phyloP scores from a whole-genome alignment of 1,139 yeast genomes.

The Yamadazyma sp. region DNA sequence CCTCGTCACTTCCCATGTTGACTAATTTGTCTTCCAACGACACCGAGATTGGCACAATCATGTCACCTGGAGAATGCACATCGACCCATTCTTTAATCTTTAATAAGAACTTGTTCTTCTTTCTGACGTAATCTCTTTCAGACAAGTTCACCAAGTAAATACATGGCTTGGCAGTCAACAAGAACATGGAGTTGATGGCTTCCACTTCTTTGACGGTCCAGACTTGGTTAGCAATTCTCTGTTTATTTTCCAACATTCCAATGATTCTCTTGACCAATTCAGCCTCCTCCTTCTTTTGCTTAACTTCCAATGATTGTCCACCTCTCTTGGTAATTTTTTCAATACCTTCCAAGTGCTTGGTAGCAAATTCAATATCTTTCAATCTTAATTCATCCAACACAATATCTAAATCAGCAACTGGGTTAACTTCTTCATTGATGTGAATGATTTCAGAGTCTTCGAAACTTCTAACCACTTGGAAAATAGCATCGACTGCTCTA shows the following conservation, averaged over 20 bases:
- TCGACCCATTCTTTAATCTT: slow-evolving; percentile 98
- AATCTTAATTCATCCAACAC: slow-evolving; percentile 89
- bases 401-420: slow-evolving; percentile 91
- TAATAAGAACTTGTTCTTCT: slow-evolving; percentile 93
- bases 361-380: slow-evolving; percentile 94
- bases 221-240: slow-evolving; percentile 85
- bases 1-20: slow-evolving; percentile 84
- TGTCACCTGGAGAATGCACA: slow-evolving; percentile 88
- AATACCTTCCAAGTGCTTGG: slow-evolving; percentile 84
- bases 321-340: slow-evolving; percentile 89
- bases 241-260: slow-evolving; percentile 73
- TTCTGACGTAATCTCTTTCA: slow-evolving; percentile 92
- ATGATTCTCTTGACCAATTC: slow-evolving; percentile 76
- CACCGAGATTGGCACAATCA: slow-evolving; percentile 91
- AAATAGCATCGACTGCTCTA: slow-evolving; percentile 96
- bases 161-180: slow-evolving; percentile 93
- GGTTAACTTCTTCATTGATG: slow-evolving; percentile 97
- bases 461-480: slow-evolving; percentile 96
- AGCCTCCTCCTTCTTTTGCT: slow-evolving; percentile 92
- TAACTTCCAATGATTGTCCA: slow-evolving; percentile 93
- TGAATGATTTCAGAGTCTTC: slow-evolving; percentile 98
- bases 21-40: slow-evolving; percentile 92
- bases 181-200: slow-evolving; percentile 79
- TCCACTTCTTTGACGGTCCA: slow-evolving; percentile 94
- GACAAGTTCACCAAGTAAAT: slow-evolving; percentile 92